Base-by-base conservation (phyloP, 2,329 filamentous ascomycete species). In the Hypoxylon sp. region DNA sequence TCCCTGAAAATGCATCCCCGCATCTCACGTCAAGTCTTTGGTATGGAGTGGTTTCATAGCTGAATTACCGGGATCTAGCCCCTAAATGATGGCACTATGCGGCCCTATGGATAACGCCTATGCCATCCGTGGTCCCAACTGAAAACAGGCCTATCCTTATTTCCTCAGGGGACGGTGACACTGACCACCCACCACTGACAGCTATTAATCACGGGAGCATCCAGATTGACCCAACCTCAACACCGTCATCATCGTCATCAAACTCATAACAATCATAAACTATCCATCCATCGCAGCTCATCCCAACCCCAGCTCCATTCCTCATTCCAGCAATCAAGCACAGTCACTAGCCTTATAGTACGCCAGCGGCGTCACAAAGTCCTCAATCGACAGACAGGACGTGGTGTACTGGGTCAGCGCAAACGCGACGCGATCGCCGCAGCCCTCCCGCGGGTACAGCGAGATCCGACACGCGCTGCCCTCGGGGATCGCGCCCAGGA, bases 391-490 rank as follows among this genome's bases (percentile, higher is more conserved):
- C 11, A 47, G 34, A 16, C 54, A 57, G 16, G 30, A 34, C 1
- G 34, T 53, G 17, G 45, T 47, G 21, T 57, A 26, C 13, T 50
- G 36, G 17, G 54, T 57, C n/a, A 57, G 45, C 12, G 29, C 20
- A 16, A 53, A 57, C 11, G 54, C 54, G n/a, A 35, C 30, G 16
- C 37, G 37, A 8, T 31, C 29, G 9, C 41, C 40, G 36, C 48
- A 57, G 13, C 32, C 36, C 4, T 46, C 26, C 9, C 5, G 5
- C 13, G 54, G 45, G 27, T 54, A 57, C 23, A 57, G 43, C 19
- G 35, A 40, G 36, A 57, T 30, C 13, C 41, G 35, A n/a, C 54
- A 57, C 3, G 46, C 35, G 40, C 44, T 57, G 13, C 36, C 49
- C 7, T 38, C 12, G 7, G 54, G 44, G n/a, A 57, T 50, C 4